phyloP scores from a whole-genome alignment of 2,329 filamentous ascomycete species.

The Nemania sp. region DNA sequence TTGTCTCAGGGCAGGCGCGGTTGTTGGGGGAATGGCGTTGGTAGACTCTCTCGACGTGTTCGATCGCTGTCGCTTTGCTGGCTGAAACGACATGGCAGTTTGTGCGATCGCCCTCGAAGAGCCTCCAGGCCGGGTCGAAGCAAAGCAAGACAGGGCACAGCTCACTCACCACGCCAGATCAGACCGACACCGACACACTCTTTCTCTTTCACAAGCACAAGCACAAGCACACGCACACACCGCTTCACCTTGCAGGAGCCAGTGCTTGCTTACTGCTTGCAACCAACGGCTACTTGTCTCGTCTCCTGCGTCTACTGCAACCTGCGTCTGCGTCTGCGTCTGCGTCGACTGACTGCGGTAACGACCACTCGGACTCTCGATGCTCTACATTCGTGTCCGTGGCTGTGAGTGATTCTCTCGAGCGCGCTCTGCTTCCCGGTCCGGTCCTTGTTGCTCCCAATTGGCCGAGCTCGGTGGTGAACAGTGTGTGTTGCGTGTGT shows the following conservation, averaged over 20 bases:
- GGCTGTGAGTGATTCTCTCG: neutral
- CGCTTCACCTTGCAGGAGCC: too few relatives aligned
- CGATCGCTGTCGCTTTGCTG: slow-evolving; percentile 41
- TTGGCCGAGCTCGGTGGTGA: slow-evolving; percentile 13
- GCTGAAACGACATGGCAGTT: slow-evolving; percentile 41
- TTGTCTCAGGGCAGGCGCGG: slow-evolving; percentile 40
- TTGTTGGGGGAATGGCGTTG: slow-evolving; percentile 39
- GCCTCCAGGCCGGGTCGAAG: slow-evolving; percentile 2
- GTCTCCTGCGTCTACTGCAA: too few relatives aligned
- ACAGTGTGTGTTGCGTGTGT: slow-evolving; percentile 1
- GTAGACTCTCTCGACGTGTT: slow-evolving; percentile 40
- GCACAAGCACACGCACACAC: too few relatives aligned
- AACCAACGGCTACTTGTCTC: too few relatives aligned
- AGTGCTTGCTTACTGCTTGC: too few relatives aligned
- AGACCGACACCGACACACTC: too few relatives aligned
- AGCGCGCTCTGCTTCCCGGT: neutral
- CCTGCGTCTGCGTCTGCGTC: neutral
- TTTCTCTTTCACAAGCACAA: too few relatives aligned
- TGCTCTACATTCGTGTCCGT: slow-evolving; percentile 15
- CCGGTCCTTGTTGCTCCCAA: slow-evolving; percentile 17
- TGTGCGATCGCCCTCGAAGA: slow-evolving; percentile 25
- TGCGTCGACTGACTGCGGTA: neutral
- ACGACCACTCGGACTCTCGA: too few relatives aligned
- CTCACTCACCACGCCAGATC: too few relatives aligned
- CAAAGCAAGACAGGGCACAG: neutral